phyloP scores from a whole-genome alignment of 257 asterid genomes.

The Solanum bukasovii region DNA sequence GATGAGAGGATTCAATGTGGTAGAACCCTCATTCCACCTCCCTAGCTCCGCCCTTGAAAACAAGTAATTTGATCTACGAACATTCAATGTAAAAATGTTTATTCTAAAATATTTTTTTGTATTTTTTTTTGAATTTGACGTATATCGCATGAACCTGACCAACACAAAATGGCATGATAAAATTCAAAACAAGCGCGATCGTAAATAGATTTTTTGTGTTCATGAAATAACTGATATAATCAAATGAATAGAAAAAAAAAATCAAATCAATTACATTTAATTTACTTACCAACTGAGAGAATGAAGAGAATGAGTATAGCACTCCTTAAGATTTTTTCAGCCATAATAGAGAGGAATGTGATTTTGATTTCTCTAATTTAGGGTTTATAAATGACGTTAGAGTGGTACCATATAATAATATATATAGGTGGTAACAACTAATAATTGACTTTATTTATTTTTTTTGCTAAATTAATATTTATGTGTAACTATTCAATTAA shows the following conservation, averaged over 20 bases:
- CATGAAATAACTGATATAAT: neutral
- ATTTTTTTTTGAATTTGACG: neutral
- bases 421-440: no score
- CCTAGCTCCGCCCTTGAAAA: no score
- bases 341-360: neutral
- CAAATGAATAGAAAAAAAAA: neutral
- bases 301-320: neutral
- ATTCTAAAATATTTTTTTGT: neutral
- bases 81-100: neutral
- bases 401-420: neutral
- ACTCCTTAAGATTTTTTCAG: neutral
- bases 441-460: no score
- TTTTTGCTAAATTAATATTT: no score
- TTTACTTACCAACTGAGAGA: neutral
- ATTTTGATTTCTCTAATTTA: neutral
- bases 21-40: no score
- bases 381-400: neutral
- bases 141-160: rapidly evolving
- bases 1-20: neutral
- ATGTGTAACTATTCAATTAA: no score
- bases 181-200: neutral
- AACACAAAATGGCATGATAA: rapidly evolving
- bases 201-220: neutral
- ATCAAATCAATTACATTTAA: neutral
- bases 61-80: no score